These are phyloP conservation scores for Kalanchoe fedtschenkoi DNA, from an alignment of 164 flowering plant species.

Conservation along the genomic window DNA sequence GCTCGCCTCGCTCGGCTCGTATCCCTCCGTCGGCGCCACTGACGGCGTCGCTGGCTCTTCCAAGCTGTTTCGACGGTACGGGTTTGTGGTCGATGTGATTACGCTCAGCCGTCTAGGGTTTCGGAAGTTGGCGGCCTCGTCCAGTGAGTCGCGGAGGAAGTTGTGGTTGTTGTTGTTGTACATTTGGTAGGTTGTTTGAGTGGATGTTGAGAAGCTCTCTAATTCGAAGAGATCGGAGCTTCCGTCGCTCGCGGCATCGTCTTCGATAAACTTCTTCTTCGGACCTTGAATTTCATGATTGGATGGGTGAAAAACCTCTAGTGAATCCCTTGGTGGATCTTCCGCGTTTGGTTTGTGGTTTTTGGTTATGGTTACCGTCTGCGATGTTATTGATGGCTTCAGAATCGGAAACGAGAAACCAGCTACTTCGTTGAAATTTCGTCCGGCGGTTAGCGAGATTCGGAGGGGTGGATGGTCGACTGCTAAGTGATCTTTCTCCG, in stretches of 20 bases:
- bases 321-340: conserved; percentile 40
- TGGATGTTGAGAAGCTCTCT: conserved; percentile 85
- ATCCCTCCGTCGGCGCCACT: conserved; percentile 41
- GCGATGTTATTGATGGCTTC: conserved; percentile 11
- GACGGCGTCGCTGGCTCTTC: conserved; percentile 40
- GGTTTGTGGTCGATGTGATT: background rate
- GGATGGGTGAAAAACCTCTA: conserved; percentile 40
- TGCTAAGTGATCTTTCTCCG: conserved; percentile 9
- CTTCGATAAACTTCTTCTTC: conserved; percentile 17
- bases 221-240: conserved; percentile 91
- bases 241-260: conserved; percentile 65
- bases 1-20: conserved; percentile 88
- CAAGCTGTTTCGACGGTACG: conserved; percentile 14
- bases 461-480: conserved; percentile 14
- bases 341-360: background rate
- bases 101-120: background rate
- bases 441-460: conserved; percentile 13
- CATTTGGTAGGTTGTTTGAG: conserved; percentile 31
- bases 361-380: too few relatives aligned
- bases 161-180: conserved; percentile 19
- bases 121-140: conserved; percentile 22
- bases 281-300: background rate
- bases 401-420: conserved; percentile 43
- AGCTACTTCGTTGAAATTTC: background rate
- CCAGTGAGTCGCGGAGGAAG: conserved; percentile 36